Base-by-base conservation (phyloP, 352 stramenopile genomes). In the Pythium aphanidermatum region DNA sequence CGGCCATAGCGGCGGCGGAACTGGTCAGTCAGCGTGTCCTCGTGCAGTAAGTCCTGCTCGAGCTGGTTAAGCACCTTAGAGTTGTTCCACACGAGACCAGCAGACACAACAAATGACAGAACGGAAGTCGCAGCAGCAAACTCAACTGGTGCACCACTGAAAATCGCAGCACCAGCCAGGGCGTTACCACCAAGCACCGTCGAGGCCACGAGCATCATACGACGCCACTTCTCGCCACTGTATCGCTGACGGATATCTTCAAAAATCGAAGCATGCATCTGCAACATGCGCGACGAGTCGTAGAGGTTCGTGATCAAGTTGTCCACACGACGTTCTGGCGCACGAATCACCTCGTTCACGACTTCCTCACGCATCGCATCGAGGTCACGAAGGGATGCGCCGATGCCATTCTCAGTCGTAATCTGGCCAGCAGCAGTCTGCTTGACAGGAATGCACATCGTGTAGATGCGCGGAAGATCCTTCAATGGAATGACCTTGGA, bases 241-340 rank as follows among this genome's bases (percentile, higher is more conserved):
- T 86, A 93, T 28, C 80, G 65, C 58, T 83, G 59, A 6, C 82
- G 75, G 34, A 95, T 60, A 59, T 90, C 80, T 29, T 90, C 83
- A 31, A 92, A 87, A 32, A 94, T 70, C 32, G 79, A 78, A 33
- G 92, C 83, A 70, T 99, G 94, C 90, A 99, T 98, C 48, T 97
- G 76, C 11, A 99, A 73, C 49, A 98, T 70, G 24, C 83, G 74
- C 17, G 79, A 82, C 50, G 76, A 86, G 59, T 95, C 81, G 58
- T 98, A 96, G 21, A 99, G 71, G 46, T 97, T 92, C n/a, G 96
- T 99, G 63, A 99, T 99, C 38, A 98, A 80, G 75, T 99, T 99
- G 69, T 99, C 96, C 19, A 99, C 92, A 5, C 97, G 93, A n/a
- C 91, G 82, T 46, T 98, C 95, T 0, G 97, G 97, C 3, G 96